Base-by-base conservation (phyloP, 2,329 filamentous ascomycete species). In the Fusarium temperatum region DNA sequence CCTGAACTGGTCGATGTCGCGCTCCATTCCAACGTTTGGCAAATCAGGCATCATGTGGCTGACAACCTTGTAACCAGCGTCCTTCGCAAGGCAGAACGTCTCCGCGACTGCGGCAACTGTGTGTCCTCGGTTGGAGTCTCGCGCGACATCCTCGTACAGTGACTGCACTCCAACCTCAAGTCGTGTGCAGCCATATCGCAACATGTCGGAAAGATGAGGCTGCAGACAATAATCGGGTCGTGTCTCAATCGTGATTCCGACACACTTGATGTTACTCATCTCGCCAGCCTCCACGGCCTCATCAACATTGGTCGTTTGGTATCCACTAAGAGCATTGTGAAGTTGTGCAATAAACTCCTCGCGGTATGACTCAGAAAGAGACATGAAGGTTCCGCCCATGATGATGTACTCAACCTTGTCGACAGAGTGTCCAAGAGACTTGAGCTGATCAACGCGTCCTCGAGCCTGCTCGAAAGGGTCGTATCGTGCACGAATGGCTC, bases 391-490 rank as follows among this genome's bases (percentile, higher is more conserved):
- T 75, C 96, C 96, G 68, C 96, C 96, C 96, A 99, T 99, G 81
- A 99, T 98, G 80, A 99, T 99, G 83, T 98, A 99, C 85, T 99
- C 96, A 30, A 99, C 96, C 83, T 99, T 99, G 85, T 99, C 96
- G 54, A 99, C 96, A 51, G 94, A 98, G 83, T 99, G 96, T 2
- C 96, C 96, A 0, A 99, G 88, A 5, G 94, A 93, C 83, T 97
- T 97, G 80, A 99, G 94, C 84, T 99, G 96, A 78, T 99, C 97
- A 11, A 99, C 96, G 76, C 96, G 91, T 47, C 96, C 96, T 81
- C 96, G 89, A 22, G 96, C 96, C 85, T 99, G 96, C 83, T 99
- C 96, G 78, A 98, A 99, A 0, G 96, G 96, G 80, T 99, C 97
- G 81, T 99, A 99, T 57, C 97, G 91, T 38, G 96, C 96, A 71